Percentiles rank a stretch among this genome's conserved stretches.
Evolutionary conservation across 192 early-diverging fungal species (phyloP).

Genomic region (Podila epicladia): DNA sequence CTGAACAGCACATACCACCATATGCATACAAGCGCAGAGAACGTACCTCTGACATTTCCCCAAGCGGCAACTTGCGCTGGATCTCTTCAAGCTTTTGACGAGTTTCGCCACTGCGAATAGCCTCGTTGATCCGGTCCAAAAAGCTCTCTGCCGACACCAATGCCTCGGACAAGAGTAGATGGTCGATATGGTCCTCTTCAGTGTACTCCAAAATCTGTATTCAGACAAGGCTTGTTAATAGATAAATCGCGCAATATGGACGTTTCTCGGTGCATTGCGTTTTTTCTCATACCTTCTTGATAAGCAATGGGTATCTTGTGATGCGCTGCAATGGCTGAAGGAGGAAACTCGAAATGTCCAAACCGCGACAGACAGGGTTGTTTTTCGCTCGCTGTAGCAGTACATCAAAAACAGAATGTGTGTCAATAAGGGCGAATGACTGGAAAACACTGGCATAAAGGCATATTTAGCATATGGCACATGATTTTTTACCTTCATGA

Average conservation of each 20-base stretch:
- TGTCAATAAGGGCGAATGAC: neutral
- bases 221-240: neutral
- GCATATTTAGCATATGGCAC: slow-evolving; percentile 8
- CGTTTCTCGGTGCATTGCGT: too few relatives aligned
- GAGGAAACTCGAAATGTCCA: slow-evolving; percentile 83
- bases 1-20: too few relatives aligned
- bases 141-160: slow-evolving; percentile 72
- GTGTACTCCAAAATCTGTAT: slow-evolving; percentile 80
- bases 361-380: slow-evolving; percentile 68
- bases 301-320: slow-evolving; percentile 90
- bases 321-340: slow-evolving; percentile 94
- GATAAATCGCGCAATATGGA: too few relatives aligned
- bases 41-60: slow-evolving; percentile 56
- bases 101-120: slow-evolving; percentile 72
- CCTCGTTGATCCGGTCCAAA: slow-evolving; percentile 86
- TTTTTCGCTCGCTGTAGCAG: slow-evolving; percentile 59
- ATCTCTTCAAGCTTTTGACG: slow-evolving; percentile 67
- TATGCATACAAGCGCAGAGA: neutral
- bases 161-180: slow-evolving; percentile 69
- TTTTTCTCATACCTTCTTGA: slow-evolving; percentile 67
- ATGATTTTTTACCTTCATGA: slow-evolving; percentile 58
- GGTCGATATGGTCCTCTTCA: slow-evolving; percentile 80
- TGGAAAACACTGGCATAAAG: neutral
- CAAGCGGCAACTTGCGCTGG: slow-evolving; percentile 66
- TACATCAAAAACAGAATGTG: slow-evolving; percentile 3